These are phyloP conservation scores for Nemania diffusa DNA, from an alignment of 2,329 filamentous ascomycete genomes.

Conservation along the genomic window DNA sequence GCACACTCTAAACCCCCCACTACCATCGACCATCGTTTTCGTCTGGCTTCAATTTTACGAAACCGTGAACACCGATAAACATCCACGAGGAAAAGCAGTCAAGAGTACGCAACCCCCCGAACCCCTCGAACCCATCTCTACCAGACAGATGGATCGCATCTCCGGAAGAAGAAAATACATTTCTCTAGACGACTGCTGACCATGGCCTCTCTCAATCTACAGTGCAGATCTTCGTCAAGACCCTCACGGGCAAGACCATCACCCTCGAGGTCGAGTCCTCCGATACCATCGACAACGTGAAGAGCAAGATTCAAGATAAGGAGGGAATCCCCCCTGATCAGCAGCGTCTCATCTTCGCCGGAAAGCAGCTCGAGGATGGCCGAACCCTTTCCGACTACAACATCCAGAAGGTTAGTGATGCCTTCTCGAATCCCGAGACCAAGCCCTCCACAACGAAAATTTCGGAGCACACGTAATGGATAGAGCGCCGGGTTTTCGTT, in stretches of 20 bases:
- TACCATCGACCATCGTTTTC: slow-evolving; percentile 36
- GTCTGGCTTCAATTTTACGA: slow-evolving; percentile 29
- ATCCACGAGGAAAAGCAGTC: slow-evolving; percentile 42
- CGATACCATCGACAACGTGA: no score
- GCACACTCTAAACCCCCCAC: slow-evolving; percentile 38
- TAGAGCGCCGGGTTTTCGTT: background rate
- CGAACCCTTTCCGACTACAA: slow-evolving; percentile 98
- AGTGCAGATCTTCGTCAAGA: slow-evolving; percentile 99
- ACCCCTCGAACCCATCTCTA: background rate
- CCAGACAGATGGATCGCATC: background rate
- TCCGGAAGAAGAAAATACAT: background rate
- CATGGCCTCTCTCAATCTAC: slow-evolving; percentile 46
- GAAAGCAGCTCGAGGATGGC: slow-evolving; percentile 99
- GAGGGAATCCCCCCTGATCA: slow-evolving; percentile 97
- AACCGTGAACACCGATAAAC: slow-evolving; percentile 29
- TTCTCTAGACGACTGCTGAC: slow-evolving; percentile 56
- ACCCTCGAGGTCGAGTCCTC: slow-evolving; percentile 99
- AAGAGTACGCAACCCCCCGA: slow-evolving; percentile 35
- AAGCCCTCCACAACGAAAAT: background rate
- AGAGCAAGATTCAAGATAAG: no score
- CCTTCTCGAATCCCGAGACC: background rate
- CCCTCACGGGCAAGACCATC: slow-evolving; percentile 99
- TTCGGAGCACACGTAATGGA: background rate
- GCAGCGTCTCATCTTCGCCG: slow-evolving; percentile 98
- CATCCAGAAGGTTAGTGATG: slow-evolving; percentile 90